These are phyloP conservation scores for Lactarius hatsudake DNA, from an alignment of 768 basidiomycete species.

Conservation along the genomic window DNA sequence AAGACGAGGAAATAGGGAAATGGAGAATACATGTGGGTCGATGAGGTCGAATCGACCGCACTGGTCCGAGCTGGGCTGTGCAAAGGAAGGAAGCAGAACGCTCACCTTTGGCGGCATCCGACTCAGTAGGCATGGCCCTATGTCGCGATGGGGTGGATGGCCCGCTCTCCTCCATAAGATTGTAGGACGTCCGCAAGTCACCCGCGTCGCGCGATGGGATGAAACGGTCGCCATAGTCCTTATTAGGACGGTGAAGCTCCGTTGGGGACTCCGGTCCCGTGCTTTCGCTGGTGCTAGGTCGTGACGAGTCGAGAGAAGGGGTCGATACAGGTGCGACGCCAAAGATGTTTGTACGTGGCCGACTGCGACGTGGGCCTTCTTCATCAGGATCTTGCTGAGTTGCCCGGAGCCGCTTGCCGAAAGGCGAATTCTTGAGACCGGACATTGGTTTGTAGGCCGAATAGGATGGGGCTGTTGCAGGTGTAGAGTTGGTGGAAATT, in stretches of 20 bases:
- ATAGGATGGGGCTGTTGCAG: conserved; percentile 21
- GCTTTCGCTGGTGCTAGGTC: conserved; percentile 53
- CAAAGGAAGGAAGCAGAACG: conserved; percentile 5
- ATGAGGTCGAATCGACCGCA: background rate
- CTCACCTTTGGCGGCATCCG: conserved; percentile 45
- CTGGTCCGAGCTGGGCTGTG: background rate
- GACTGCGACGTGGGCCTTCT: conserved; percentile 48
- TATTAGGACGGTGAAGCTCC: conserved; percentile 27
- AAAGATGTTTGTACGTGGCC: conserved; percentile 55
- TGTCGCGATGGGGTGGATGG: conserved; percentile 41
- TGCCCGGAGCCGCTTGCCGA: conserved; percentile 78
- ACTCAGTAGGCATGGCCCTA: conserved; percentile 41
- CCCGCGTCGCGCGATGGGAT: conserved; percentile 58
- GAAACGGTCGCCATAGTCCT: conserved; percentile 54
- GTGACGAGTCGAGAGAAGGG: conserved; percentile 53
- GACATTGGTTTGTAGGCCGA: conserved; percentile 46
- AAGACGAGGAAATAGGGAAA: background rate
- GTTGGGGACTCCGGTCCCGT: conserved; percentile 45
- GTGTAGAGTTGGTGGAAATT: conserved; percentile 26
- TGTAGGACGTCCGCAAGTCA: conserved; percentile 61
- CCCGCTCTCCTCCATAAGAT: conserved; percentile 51
- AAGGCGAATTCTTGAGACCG: conserved; percentile 79
- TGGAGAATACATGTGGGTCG: background rate
- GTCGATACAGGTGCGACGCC: conserved; percentile 48
- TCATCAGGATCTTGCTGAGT: conserved; percentile 63